Base-by-base conservation (phyloP, 2,329 filamentous ascomycete genomes). In the Aspergillus pseudoglaucus region DNA sequence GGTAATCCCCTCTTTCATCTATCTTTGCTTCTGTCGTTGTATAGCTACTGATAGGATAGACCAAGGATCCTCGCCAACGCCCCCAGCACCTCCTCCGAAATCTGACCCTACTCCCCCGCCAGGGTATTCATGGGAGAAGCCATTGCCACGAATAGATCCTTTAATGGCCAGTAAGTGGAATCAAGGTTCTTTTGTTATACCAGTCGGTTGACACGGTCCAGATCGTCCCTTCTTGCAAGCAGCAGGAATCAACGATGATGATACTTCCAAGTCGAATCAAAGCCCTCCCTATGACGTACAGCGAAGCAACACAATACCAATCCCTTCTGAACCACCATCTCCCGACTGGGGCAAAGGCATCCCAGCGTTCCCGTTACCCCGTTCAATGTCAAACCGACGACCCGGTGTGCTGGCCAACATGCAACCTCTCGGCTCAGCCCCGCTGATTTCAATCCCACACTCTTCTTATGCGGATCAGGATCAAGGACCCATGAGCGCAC, bases 71-170 rank as follows among this genome's bases (percentile, higher is more conserved):
- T 52, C 52, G 30, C 47, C 53, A 25, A 50, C 57, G 12, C 49
- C 55, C 4, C 61, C 62, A 49, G 57, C 59, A 46, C 60, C 59
- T n/a, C 57, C 58, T 33, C 58, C 57, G 10, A 63, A 60, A 44
- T 63, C 61, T 22, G 57, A 51, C 41, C 17, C 37, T 15, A 39
- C 15, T 18, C 37, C 37, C 18, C 37, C 37, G 18, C 15, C 37
- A 20, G 37, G 37, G 10, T 39, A 20, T 39, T 18, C 17, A 6
- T 39, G 37, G 37, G 37, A 39, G 53, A 71, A 67, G 46, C 69
- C 73, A 25, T 77, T 77, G 14, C 73, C 79, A 23, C 71, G 70
- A 42, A 81, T 83, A 46, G 80, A 83, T 58, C 75, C 79, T 23
- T 68, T 67, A 18, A 74, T 72, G 69, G 80, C 80, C 44, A 83